Conservation (phyloP, 768 basidiomycete species). For the Pisolithus sp. region DNA sequence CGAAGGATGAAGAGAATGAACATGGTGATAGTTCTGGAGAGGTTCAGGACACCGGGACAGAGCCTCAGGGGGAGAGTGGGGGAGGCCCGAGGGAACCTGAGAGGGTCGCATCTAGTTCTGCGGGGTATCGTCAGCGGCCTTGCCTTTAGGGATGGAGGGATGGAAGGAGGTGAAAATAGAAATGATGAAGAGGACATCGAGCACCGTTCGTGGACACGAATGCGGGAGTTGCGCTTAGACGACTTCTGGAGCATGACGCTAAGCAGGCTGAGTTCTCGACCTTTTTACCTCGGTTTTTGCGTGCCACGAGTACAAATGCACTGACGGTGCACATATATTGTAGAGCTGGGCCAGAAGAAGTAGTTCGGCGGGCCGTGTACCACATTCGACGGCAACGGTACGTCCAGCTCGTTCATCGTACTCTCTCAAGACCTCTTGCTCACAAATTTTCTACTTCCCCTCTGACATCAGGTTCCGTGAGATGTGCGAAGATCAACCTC, state of each 20-base stretch:
- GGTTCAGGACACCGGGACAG: neutral
- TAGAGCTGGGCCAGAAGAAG: slow-evolving; percentile 58
- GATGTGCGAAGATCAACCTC: slow-evolving; percentile 58
- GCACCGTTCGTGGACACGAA: slow-evolving; percentile 1
- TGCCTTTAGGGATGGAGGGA: slow-evolving; percentile 5
- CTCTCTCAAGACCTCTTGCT: neutral
- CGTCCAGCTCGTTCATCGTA: slow-evolving; percentile 16
- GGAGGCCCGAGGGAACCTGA: slow-evolving; percentile 3
- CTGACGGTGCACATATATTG: neutral
- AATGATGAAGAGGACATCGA: slow-evolving; percentile 1
- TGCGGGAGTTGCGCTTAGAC: slow-evolving; percentile 48
- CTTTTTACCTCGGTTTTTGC: neutral
- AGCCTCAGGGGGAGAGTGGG: slow-evolving; percentile 14
- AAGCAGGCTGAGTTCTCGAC: slow-evolving; percentile 42
- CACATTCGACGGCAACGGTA: slow-evolving; percentile 69
- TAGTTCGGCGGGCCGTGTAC: slow-evolving; percentile 58
- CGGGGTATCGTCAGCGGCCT: neutral
- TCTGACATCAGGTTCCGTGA: slow-evolving; percentile 65
- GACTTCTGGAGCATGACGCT: slow-evolving; percentile 78
- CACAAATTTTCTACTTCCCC: neutral
- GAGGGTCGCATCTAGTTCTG: neutral
- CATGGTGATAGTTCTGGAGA: slow-evolving; percentile 4
- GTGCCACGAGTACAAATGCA: neutral
- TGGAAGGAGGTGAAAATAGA: slow-evolving; percentile 2
- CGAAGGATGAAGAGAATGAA: slow-evolving; percentile 8